Conservation (phyloP, 306 rosid genomes). For the Parietaria judaica region DNA sequence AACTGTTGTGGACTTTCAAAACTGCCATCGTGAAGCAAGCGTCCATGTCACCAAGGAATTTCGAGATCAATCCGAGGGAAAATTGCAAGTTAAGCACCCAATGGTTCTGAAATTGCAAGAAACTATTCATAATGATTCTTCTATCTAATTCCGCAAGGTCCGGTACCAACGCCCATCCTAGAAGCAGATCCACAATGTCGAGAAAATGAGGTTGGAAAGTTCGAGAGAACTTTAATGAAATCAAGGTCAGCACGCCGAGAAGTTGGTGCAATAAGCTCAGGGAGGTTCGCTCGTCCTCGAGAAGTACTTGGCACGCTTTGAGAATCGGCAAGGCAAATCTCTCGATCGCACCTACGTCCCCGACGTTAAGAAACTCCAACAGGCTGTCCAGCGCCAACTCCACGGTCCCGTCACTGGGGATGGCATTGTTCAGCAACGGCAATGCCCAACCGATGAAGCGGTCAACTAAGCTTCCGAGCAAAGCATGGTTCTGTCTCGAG, state of each 20-base stretch:
- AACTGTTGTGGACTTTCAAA: constrained; percentile 76
- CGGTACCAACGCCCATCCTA: constrained; percentile 80
- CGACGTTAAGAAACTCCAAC: constrained; percentile 71
- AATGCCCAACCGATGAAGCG: constrained; percentile 84
- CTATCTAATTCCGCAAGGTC: constrained; percentile 63
- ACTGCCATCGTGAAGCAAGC: constrained; percentile 79
- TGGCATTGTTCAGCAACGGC: constrained; percentile 59
- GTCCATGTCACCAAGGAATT: constrained; percentile 94
- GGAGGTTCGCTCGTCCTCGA: constrained; percentile 95
- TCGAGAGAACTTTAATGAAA: constrained; percentile 65
- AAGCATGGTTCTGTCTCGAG: constrained; percentile 68
- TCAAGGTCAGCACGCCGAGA: constrained; percentile 61
- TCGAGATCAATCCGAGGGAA: constrained; percentile 67
- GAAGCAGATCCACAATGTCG: constrained; percentile 76
- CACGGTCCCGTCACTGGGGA: constrained; percentile 42
- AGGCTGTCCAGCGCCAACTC: constrained; percentile 73
- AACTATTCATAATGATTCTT: constrained; percentile 65
- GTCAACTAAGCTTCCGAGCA: constrained; percentile 67
- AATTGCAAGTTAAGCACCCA: constrained; percentile 85
- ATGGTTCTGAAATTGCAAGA: constrained; percentile 87
- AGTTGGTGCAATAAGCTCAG: constrained; percentile 53
- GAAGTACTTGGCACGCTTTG: constrained; percentile 78
- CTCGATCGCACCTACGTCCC: constrained; percentile 63
- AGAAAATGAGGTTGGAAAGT: constrained; percentile 80
- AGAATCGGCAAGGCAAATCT: constrained; percentile 74